Evolutionary conservation across 768 basidiomycete genomes (phyloP).

Genomic region (Neoboletus magnificus): DNA sequence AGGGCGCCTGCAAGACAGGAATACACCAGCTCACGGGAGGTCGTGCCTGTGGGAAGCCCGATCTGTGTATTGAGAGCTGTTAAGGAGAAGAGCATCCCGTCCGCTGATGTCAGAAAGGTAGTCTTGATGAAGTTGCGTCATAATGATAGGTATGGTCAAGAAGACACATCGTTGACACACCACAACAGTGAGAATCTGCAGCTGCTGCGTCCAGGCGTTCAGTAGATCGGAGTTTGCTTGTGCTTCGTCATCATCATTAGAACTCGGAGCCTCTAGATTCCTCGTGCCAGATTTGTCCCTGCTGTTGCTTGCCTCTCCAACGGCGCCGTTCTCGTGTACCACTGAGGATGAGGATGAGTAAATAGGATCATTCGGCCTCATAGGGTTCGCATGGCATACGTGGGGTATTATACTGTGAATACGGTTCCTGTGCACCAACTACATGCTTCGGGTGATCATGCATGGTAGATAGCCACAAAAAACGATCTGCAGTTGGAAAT

Average conservation of each 20-base stretch:
- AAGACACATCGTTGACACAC: slow-evolving; percentile 13
- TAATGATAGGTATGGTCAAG: not conserved
- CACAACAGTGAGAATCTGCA: slow-evolving; percentile 29
- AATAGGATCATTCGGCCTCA: not conserved
- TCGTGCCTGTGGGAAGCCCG: not conserved
- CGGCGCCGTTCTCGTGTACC: not conserved
- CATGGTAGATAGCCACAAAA: slow-evolving; percentile 1
- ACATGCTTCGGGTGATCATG: not conserved
- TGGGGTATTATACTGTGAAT: slow-evolving; percentile 5
- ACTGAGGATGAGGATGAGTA: slow-evolving; percentile 2
- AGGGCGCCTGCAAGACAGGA: slow-evolving; percentile 29
- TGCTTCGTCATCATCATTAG: slow-evolving; percentile 8
- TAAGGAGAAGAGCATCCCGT: slow-evolving; percentile 27
- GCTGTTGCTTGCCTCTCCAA: slow-evolving; percentile 2
- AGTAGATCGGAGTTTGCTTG: slow-evolving; percentile 18
- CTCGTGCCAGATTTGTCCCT: slow-evolving; percentile 2
- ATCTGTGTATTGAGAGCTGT: slow-evolving; percentile 22
- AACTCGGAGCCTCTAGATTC: not conserved
- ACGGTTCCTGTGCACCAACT: not conserved
- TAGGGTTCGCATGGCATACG: slow-evolving; percentile 12
- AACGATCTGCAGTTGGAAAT: not conserved
- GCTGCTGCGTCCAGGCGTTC: slow-evolving; percentile 22
- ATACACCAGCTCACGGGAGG: slow-evolving; percentile 25
- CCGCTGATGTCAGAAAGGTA: slow-evolving; percentile 28
- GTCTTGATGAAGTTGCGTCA: slow-evolving; percentile 19